Conservation (phyloP, 371 early-diverging fungal genomes). For the Actinomortierella ambigua region DNA sequence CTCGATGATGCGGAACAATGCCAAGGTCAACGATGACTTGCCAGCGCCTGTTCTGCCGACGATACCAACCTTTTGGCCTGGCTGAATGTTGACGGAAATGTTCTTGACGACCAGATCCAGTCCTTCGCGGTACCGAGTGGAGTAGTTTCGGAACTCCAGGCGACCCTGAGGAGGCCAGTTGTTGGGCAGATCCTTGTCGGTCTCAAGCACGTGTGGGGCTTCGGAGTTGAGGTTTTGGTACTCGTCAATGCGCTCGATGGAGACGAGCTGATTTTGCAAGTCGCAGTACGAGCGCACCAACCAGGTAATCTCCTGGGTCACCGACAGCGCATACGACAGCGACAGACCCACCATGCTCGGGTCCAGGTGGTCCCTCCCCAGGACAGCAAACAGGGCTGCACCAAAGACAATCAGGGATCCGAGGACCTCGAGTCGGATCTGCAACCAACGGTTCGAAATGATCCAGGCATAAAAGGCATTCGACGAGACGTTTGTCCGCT, state of each 20-base stretch:
- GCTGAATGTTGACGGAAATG: constrained; percentile 60
- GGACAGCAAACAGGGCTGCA: constrained; percentile 27
- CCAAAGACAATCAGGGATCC: constrained; percentile 58
- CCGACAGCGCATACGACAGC: constrained; percentile 78
- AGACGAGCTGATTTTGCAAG: constrained; percentile 71
- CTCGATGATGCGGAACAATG: constrained; percentile 89
- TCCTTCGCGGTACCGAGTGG: constrained; percentile 77
- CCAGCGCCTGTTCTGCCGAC: constrained; percentile 92
- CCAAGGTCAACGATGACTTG: constrained; percentile 82
- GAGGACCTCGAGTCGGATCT: constrained; percentile 52
- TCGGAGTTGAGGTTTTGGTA: constrained; percentile 52
- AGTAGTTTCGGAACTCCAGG: constrained; percentile 72
- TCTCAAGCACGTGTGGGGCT: constrained; percentile 58
- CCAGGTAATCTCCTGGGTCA: constrained; percentile 81
- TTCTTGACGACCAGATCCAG: constrained; percentile 71
- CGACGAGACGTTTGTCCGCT: constrained; percentile 30
- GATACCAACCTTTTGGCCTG: constrained; percentile 81
- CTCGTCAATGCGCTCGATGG: constrained; percentile 86
- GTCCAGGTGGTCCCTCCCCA: constrained; percentile 18
- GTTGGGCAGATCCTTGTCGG: constrained; percentile 44
- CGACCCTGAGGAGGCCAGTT: constrained; percentile 73
- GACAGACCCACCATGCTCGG: constrained; percentile 73
- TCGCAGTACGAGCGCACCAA: constrained; percentile 68
- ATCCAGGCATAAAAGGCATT: constrained; percentile 58
- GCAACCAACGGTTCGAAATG: constrained; percentile 71